A percentile compares a stretch with the other conserved stretches of the same genome.
Evolutionary conservation across 306 rosid genomes (phyloP).

Genomic region (Datisca glomerata): DNA sequence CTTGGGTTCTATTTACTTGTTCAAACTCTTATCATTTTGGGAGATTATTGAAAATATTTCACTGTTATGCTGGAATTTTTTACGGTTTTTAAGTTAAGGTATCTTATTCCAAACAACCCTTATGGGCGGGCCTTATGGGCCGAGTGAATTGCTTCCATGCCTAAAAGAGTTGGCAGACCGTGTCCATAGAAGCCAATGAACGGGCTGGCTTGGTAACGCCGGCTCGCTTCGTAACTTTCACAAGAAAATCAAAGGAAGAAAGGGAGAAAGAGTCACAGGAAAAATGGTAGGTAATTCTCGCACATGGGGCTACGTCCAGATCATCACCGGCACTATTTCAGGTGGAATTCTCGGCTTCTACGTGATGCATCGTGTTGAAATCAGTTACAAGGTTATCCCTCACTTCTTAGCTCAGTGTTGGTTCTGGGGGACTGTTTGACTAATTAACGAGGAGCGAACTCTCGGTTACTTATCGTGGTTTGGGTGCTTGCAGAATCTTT

Average conservation of each 20-base stretch:
- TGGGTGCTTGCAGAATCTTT: neutral
- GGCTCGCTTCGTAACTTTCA: slow-evolving; percentile 8
- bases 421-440: neutral
- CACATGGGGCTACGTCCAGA: slow-evolving; percentile 59
- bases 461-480: neutral
- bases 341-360: slow-evolving; percentile 85
- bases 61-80: slow-evolving; percentile 56
- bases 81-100: no score
- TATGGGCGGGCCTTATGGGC: no score
- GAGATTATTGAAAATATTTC: no score
- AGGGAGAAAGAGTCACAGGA: neutral
- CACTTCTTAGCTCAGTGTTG: neutral
- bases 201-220: no score
- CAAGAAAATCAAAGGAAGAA: slow-evolving; percentile 10
- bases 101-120: no score
- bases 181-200: no score
- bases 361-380: slow-evolving; percentile 67
- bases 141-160: no score
- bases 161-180: no score
- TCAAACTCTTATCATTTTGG: no score
- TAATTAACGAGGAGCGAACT: neutral
- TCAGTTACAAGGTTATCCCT: slow-evolving; percentile 47
- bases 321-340: slow-evolving; percentile 54
- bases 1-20: neutral
- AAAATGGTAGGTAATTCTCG: slow-evolving; percentile 33